Evolutionary conservation across 106 monocot species (phyloP).

Genomic region (Dioscorea alata): DNA sequence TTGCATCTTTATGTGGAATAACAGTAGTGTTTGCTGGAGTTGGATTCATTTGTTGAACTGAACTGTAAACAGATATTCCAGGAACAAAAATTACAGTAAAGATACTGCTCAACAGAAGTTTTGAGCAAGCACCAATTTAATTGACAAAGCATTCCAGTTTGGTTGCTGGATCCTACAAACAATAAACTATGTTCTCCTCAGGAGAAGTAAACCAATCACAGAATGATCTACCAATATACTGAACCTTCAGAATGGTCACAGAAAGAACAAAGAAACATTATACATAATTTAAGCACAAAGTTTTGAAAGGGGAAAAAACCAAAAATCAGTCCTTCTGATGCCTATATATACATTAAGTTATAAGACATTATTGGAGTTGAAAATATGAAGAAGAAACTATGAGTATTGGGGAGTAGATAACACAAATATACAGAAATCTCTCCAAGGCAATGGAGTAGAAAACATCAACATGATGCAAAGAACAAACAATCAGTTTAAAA

Average conservation of each 20-base stretch:
- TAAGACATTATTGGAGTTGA: too few relatives aligned
- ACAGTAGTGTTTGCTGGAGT: not conserved
- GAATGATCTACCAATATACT: not conserved
- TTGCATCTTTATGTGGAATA: not conserved
- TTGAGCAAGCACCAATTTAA: not conserved
- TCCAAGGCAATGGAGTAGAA: too few relatives aligned
- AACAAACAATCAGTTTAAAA: too few relatives aligned
- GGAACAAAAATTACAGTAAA: not conserved
- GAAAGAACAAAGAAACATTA: not conserved
- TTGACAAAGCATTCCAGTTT: not conserved
- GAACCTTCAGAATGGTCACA: not conserved
- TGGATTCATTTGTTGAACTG: too few relatives aligned
- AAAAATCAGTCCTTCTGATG: too few relatives aligned
- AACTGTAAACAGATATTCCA: not conserved
- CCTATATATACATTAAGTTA: too few relatives aligned
- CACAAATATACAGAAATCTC: too few relatives aligned
- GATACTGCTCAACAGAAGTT: not conserved
- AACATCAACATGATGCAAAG: too few relatives aligned
- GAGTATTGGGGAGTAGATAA: too few relatives aligned
- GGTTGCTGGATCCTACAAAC: conserved; percentile 13
- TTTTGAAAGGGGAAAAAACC: too few relatives aligned
- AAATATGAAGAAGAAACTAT: too few relatives aligned
- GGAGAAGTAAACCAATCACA: not conserved
- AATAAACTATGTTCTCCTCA: conserved; percentile 5
- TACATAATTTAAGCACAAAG: too few relatives aligned